A percentile compares a stretch with the other conserved stretches of the same genome.
These are phyloP conservation scores for Lachnellula subtilissima DNA, from an alignment of 2,329 filamentous ascomycete genomes.

Conservation along the genomic window DNA sequence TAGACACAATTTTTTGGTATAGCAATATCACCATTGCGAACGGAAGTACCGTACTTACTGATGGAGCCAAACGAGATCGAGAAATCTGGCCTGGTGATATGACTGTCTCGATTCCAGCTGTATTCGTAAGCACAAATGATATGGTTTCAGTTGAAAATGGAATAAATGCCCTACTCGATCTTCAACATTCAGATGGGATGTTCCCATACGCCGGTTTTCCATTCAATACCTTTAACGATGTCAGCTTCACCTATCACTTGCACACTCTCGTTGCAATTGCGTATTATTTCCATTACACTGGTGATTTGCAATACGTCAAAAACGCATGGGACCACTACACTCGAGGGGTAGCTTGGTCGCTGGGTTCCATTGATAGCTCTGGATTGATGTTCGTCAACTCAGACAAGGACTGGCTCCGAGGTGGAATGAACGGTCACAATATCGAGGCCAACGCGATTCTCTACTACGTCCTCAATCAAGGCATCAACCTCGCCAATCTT, in stretches of 20 bases:
- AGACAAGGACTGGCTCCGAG: slow-evolving; percentile 20
- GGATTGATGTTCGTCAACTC: slow-evolving; percentile 26
- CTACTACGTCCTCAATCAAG: slow-evolving; percentile 45
- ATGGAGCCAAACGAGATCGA: slow-evolving; percentile 55
- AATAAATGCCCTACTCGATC: slow-evolving; percentile 42
- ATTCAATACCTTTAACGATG: slow-evolving; percentile 39
- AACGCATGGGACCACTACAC: slow-evolving; percentile 45
- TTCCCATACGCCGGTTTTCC: slow-evolving; percentile 46
- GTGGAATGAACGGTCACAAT: slow-evolving; percentile 25
- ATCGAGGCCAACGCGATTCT: slow-evolving; percentile 23
- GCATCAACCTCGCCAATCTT: slow-evolving; percentile 37
- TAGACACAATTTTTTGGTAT: slow-evolving; percentile 38
- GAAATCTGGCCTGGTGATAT: slow-evolving; percentile 60
- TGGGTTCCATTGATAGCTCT: slow-evolving; percentile 36
- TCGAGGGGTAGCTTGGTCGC: slow-evolving; percentile 39
- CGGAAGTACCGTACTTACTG: slow-evolving; percentile 35
- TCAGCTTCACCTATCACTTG: slow-evolving; percentile 53
- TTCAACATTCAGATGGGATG: slow-evolving; percentile 33
- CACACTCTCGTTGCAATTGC: slow-evolving; percentile 53
- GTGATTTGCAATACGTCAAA: slow-evolving; percentile 44
- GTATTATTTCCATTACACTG: slow-evolving; percentile 52
- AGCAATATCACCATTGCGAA: slow-evolving; percentile 29
- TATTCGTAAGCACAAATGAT: slow-evolving; percentile 49
- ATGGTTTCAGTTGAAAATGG: slow-evolving; percentile 44
- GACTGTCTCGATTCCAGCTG: slow-evolving; percentile 49